Base-by-base conservation (phyloP, 371 early-diverging fungal species). In the Mortierella sp. region DNA sequence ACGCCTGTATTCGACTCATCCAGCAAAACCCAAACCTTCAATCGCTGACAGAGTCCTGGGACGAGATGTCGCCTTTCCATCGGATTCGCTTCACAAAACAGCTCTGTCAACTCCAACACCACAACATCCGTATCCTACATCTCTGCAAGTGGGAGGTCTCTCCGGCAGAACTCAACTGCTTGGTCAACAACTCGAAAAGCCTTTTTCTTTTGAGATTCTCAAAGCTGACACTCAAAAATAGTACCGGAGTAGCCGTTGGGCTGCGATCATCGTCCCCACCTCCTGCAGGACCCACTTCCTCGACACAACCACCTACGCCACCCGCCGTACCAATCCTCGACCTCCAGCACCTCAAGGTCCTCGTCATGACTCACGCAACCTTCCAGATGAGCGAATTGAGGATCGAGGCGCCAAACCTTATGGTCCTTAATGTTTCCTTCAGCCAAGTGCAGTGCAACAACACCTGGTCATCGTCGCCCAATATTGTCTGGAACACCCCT, bases 1-100 rank as follows among this genome's bases (percentile, higher is more conserved):
- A 78, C 40, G 82, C 79, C 24, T 78, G 75, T 57, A 82, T 82
- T 48, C 75, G 69, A 1, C 70, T 82, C 13, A 75, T 82, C 21
- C 51, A 73, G 37, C 48, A 72, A 54, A 78, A 82, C 43, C 79
- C 59, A 13, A 69, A 54, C 16, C 73, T 82, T 37, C 71, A 54
- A 11, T 71, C 69, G 26, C 76, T 82, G 69, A 59, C 79, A 5
- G 82, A 82, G 53, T 75, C 48, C 43, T 82, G 79, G 75, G 82
- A 78, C 46, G 75, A 78, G 37, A 79, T 82, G 79, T 82, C 82
- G 40, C 59, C 73, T 24, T 75, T 73, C 51, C 79, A 79, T 51
- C 71, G 82, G 4, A 75, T 75, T 64, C 75, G 77, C 19, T 82
- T 82, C 24, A 31, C 79, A 5, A 69, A 69, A 55, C 79, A 72